These are phyloP conservation scores for Chlamydomonas schloesseri DNA, from an alignment of 139 green algal genomes.

Conservation along the genomic window DNA sequence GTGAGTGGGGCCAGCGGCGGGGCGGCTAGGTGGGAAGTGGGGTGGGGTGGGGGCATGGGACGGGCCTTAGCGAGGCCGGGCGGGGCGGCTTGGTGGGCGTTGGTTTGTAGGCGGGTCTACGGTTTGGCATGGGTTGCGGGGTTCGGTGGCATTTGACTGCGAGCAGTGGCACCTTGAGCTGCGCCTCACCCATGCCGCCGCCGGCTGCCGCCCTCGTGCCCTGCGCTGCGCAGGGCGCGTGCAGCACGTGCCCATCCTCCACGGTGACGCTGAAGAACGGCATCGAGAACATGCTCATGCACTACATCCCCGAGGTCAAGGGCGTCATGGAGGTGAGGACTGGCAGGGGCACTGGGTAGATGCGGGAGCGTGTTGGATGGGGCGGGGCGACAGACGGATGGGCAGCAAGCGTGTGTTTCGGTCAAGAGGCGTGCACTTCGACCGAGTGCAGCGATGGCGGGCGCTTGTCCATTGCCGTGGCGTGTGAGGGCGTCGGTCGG, in stretches of 20 bases:
- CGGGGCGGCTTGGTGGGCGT: too few species aligned
- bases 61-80: too few species aligned
- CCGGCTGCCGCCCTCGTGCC: too few species aligned
- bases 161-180: too few species aligned
- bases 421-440: neutral
- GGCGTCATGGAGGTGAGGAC: conserved; percentile 68
- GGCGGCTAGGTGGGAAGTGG: neutral
- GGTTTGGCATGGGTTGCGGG: too few species aligned
- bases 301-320: conserved; percentile 94
- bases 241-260: conserved; percentile 96
- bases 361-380: neutral
- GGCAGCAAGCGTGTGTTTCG: neutral
- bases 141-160: too few species aligned
- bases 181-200: too few species aligned
- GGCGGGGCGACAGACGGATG: neutral
- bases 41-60: too few species aligned
- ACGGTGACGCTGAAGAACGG: conserved; percentile 96
- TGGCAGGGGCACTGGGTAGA: neutral
- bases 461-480: too few species aligned
- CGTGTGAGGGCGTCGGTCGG: neutral
- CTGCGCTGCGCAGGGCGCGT: conserved; percentile 87
- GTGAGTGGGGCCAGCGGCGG: conserved; percentile 38
- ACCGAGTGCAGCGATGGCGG: neutral
- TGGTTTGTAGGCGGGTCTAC: too few species aligned
- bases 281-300: conserved; percentile 99